Base-by-base conservation (phyloP, 805 yeast species). In the Candida easanensis region DNA sequence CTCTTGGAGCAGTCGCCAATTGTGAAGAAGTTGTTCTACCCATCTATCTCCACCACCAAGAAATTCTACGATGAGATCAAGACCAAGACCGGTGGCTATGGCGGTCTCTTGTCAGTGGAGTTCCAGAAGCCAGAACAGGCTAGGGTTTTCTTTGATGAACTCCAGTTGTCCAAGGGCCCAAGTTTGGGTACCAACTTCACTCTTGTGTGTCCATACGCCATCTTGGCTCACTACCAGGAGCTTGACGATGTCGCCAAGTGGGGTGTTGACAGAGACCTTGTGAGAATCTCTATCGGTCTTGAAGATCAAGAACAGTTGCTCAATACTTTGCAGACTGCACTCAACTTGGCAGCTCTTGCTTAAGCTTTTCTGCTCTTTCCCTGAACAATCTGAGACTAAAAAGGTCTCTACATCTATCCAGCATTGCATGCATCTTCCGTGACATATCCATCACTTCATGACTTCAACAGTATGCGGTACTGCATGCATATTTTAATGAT, bases 141-240 rank as follows among this genome's bases (percentile, higher is more conserved):
- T 0, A 71, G 73, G 30, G 68, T 68, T n/a, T 90, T 89, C 62
- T 90, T 84, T 67, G 80, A 90, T 63, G 71, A 77, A 6, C 74
- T 80, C 28, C 68, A 73, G 38, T 64, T 85, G 48, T 84, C 88
- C 47, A 90, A 90, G 65, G 96, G 97, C 2, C 97, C 97, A 3
- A 83, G 93, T 14, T 72, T 89, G 52, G 97, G 97, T 11, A 88
- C 96, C 0, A 89, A 86, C 64, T 87, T 88, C 67, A 84, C 95
- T 0, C 69, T 89, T 53, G 89, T 89, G 5, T 89, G 95, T 60
- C 97, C 97, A 8, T 90, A 90, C 64, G 76, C 96, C 6, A 77
- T 90, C 36, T 70, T 90, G 46, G 96, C 96, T 3, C 96, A 89
- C 62, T 88, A 80, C 62, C 74, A 71, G 42, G 96, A 89, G 62